Conservation (phyloP, 2,329 filamentous ascomycete genomes). For the Aschersonia sp. region DNA sequence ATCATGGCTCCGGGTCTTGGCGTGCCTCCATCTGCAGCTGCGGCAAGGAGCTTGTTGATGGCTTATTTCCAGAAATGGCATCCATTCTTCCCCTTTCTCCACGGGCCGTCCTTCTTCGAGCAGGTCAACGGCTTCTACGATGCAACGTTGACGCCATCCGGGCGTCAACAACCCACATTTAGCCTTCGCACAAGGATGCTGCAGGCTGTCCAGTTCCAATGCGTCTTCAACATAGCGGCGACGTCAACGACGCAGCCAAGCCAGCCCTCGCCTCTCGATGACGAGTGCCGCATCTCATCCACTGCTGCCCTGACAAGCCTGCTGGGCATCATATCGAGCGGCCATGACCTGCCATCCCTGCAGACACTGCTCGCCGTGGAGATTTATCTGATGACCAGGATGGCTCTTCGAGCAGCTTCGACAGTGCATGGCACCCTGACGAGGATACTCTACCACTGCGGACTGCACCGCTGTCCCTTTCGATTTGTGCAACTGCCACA, state of each 20-base stretch:
- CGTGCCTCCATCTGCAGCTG: slow-evolving; percentile 11
- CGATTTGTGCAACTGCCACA: slow-evolving; percentile 28
- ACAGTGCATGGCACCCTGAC: slow-evolving; percentile 30
- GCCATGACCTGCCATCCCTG: slow-evolving; percentile 28
- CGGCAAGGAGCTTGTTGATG: slow-evolving; percentile 27
- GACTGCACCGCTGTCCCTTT: slow-evolving; percentile 35
- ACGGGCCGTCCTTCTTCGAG: slow-evolving; percentile 31
- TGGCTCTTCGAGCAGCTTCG: slow-evolving; percentile 32
- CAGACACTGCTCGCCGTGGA: slow-evolving; percentile 33
- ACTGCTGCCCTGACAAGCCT: slow-evolving; percentile 20
- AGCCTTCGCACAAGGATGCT: slow-evolving; percentile 19
- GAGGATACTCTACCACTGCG: slow-evolving; percentile 31
- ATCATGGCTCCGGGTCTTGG: slow-evolving; percentile 9
- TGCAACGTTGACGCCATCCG: background rate
- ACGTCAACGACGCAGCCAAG: slow-evolving; percentile 7
- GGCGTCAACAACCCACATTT: slow-evolving; percentile 7
- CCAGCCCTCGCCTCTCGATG: slow-evolving; percentile 5
- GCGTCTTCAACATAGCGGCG: slow-evolving; percentile 33
- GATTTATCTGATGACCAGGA: slow-evolving; percentile 29
- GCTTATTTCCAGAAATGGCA: slow-evolving; percentile 36
- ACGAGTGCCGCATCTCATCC: slow-evolving; percentile 20
- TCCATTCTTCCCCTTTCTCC: slow-evolving; percentile 35
- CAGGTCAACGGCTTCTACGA: slow-evolving; percentile 16
- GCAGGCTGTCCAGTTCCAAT: slow-evolving; percentile 27
- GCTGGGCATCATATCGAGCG: slow-evolving; percentile 21